Percentiles rank a stretch among this genome's conserved stretches.
phyloP scores from a whole-genome alignment of 345 rosid species.

The Eucalyptus cloeziana region DNA sequence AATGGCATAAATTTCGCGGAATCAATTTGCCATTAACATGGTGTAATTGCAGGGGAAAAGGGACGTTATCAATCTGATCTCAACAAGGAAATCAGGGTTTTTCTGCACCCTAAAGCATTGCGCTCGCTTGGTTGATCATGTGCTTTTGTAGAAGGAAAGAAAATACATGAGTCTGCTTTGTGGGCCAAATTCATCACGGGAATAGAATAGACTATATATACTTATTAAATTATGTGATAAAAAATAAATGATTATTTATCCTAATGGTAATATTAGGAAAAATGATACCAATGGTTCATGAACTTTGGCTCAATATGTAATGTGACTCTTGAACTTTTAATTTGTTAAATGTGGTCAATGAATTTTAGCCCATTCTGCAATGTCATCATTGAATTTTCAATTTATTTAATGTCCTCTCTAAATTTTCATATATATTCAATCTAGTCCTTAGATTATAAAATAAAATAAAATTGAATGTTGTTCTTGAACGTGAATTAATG shows the following conservation, averaged over 20 bases:
- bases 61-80: neutral
- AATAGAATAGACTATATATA: neutral
- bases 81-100: neutral
- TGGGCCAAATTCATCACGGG: neutral
- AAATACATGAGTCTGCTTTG: neutral
- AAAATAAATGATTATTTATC: neutral
- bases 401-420: no score
- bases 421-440: no score
- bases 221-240: neutral
- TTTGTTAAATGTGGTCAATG: no score
- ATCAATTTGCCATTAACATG: neutral
- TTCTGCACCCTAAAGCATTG: neutral
- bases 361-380: no score
- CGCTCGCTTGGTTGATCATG: neutral
- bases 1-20: neutral
- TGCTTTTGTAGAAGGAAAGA: neutral
- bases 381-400: no score
- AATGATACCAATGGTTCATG: no score
- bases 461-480: no score
- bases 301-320: no score
- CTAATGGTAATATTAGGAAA: neutral
- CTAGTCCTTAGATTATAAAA: no score
- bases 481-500: no score
- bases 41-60: neutral
- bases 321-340: no score